phyloP scores from a whole-genome alignment of 2,329 filamentous ascomycete species.

The Arachnopeziza araneosa region DNA sequence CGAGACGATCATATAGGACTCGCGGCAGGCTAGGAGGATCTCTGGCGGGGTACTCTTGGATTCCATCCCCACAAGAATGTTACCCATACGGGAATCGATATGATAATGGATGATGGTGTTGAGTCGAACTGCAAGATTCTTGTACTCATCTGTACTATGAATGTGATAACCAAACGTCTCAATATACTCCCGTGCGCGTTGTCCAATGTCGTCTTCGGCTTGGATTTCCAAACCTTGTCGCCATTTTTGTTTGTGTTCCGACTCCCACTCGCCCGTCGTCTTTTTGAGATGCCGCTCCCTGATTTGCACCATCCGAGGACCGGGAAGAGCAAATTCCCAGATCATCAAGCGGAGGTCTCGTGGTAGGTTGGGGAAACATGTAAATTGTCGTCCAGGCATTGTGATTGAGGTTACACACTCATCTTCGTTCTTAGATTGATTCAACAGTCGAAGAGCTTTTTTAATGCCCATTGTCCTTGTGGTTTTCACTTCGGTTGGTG shows the following conservation, averaged over 20 bases:
- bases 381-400: background rate
- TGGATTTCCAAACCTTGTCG: background rate
- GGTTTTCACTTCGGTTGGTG: too few relatives aligned
- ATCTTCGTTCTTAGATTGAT: too few relatives aligned
- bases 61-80: background rate
- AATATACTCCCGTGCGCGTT: background rate
- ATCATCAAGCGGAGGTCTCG: slow-evolving; percentile 3
- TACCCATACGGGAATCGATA: background rate
- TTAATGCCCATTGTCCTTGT: too few relatives aligned
- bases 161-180: too few relatives aligned
- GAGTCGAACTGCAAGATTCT: background rate
- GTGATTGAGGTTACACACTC: background rate
- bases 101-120: background rate
- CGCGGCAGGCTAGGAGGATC: slow-evolving; percentile 1
- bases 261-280: background rate
- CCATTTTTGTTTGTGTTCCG: background rate
- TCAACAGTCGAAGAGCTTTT: too few relatives aligned
- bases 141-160: too few relatives aligned
- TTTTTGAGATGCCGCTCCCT: slow-evolving; percentile 1
- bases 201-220: background rate
- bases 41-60: background rate
- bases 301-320: slow-evolving; percentile 7
- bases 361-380: background rate
- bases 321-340: slow-evolving; percentile 7
- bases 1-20: background rate